Conservation (phyloP, 2,329 filamentous ascomycete species). For the Chaetomium olivaceum region DNA sequence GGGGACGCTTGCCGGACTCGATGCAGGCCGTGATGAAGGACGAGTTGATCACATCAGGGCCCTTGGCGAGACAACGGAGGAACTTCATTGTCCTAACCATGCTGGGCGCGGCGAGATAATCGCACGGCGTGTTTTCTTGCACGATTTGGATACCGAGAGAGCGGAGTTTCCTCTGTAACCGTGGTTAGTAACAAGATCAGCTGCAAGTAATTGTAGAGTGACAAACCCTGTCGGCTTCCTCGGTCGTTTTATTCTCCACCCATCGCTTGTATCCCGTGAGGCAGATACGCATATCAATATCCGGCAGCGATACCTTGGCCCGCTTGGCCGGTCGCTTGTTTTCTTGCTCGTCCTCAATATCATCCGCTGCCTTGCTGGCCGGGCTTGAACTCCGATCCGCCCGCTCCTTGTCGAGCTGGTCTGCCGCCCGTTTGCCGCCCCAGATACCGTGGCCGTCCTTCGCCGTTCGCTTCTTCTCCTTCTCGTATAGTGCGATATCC, state of each 20-base stretch:
- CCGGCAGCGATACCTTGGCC: constrained; percentile 61
- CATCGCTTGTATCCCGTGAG: constrained; percentile 84
- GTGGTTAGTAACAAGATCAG: constrained; percentile 3
- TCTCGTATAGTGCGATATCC: constrained; percentile 88
- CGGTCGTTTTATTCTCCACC: constrained; percentile 70
- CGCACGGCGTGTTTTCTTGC: constrained; percentile 72
- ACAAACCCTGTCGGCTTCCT: constrained; percentile 78
- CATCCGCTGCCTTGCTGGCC: constrained; percentile 29
- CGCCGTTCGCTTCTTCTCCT: constrained; percentile 76
- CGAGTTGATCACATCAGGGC: constrained; percentile 73
- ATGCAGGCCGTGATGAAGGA: constrained; percentile 78
- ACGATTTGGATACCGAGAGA: constrained; percentile 80
- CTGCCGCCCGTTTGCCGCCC: constrained; percentile 64
- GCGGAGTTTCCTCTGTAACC: constrained; percentile 70
- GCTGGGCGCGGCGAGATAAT: constrained; percentile 83
- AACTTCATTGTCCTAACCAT: constrained; percentile 94
- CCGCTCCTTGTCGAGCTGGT: constrained; percentile 55
- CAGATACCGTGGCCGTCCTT: constrained; percentile 55
- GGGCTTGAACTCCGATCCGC: constrained; percentile 45
- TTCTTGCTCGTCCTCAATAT: constrained; percentile 48
- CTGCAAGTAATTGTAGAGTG: background rate
- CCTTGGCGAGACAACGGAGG: constrained; percentile 79
- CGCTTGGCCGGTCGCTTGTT: constrained; percentile 60
- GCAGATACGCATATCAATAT: constrained; percentile 72
- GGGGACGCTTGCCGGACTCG: constrained; percentile 64